phyloP scores from a whole-genome alignment of 2,329 filamentous ascomycete genomes.

The Epicoccum sorghinum region DNA sequence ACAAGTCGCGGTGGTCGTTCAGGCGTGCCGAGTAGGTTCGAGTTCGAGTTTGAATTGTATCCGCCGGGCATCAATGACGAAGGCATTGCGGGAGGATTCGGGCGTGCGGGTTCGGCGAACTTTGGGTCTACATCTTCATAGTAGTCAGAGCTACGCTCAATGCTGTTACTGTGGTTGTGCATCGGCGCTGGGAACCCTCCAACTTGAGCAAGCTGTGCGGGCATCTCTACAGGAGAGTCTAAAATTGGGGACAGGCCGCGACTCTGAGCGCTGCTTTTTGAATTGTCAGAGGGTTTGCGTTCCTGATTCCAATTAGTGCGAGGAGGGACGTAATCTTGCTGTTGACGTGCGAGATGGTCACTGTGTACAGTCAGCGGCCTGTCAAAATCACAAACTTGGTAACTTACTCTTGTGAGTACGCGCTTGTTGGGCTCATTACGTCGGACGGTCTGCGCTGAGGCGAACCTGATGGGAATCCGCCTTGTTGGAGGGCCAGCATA shows the following conservation, averaged over 20 bases:
- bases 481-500: conserved; percentile 74
- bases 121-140: conserved; percentile 94
- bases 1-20: conserved; percentile 24
- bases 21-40: conserved; percentile 31
- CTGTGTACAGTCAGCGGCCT: conserved; percentile 30
- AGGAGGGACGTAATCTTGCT: conserved; percentile 52
- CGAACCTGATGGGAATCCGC: conserved; percentile 36
- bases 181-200: conserved; percentile 29
- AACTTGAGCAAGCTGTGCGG: conserved; percentile 37
- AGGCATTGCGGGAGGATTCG: conserved; percentile 38
- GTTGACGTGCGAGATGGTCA: conserved; percentile 16
- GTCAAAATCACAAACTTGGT: not conserved
- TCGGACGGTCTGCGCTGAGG: conserved; percentile 34
- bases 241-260: conserved; percentile 49
- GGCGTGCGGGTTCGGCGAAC: conserved; percentile 65
- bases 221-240: conserved; percentile 46
- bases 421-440: conserved; percentile 65
- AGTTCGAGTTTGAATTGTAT: conserved; percentile 45
- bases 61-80: conserved; percentile 37
- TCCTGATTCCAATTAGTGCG: conserved; percentile 52
- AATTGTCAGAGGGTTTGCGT: conserved; percentile 31
- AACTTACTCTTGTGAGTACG: conserved; percentile 77
- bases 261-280: conserved; percentile 37
- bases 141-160: conserved; percentile 62
- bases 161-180: conserved; percentile 3